These are phyloP conservation scores for Pythium inflatum DNA, from an alignment of 352 stramenopile species.

Conservation along the genomic window DNA sequence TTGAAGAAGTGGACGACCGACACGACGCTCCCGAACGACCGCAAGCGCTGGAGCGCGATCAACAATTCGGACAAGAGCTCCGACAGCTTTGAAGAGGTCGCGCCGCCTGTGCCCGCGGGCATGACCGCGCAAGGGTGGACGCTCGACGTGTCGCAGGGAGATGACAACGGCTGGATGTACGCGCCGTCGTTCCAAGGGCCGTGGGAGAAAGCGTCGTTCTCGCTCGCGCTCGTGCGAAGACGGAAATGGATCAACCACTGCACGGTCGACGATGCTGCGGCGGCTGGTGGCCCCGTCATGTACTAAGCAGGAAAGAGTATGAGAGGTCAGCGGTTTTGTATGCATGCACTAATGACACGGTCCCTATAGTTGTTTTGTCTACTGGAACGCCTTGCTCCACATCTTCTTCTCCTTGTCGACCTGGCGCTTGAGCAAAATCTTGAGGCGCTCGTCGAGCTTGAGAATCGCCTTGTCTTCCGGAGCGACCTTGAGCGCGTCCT, in stretches of 20 bases:
- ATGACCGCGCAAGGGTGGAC: constrained; percentile 73
- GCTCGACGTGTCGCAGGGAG: constrained; percentile 75
- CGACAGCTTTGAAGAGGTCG: constrained; percentile 69
- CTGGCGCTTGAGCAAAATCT: constrained; percentile 69
- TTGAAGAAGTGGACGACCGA: constrained; percentile 81
- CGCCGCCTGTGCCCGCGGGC: constrained; percentile 58
- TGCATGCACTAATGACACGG: too few species aligned
- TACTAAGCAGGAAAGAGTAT: constrained; percentile 6
- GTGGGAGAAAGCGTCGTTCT: constrained; percentile 78
- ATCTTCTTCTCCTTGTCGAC: constrained; percentile 92
- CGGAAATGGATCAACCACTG: constrained; percentile 87
- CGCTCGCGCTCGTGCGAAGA: constrained; percentile 76
- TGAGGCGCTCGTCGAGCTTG: constrained; percentile 76
- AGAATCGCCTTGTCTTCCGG: constrained; percentile 81
- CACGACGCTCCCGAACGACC: constrained; percentile 55
- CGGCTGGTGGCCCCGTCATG: neutral
- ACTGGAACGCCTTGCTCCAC: constrained; percentile 86
- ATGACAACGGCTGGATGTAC: constrained; percentile 88
- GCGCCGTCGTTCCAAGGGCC: constrained; percentile 72
- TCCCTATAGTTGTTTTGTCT: constrained; percentile 11
- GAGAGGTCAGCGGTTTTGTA: neutral
- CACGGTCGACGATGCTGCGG: constrained; percentile 4
- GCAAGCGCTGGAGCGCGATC: constrained; percentile 71
- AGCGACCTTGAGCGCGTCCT: constrained; percentile 52
- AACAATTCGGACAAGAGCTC: constrained; percentile 62